phyloP scores from a whole-genome alignment of 768 basidiomycete genomes.

The Boletus barrowsii region DNA sequence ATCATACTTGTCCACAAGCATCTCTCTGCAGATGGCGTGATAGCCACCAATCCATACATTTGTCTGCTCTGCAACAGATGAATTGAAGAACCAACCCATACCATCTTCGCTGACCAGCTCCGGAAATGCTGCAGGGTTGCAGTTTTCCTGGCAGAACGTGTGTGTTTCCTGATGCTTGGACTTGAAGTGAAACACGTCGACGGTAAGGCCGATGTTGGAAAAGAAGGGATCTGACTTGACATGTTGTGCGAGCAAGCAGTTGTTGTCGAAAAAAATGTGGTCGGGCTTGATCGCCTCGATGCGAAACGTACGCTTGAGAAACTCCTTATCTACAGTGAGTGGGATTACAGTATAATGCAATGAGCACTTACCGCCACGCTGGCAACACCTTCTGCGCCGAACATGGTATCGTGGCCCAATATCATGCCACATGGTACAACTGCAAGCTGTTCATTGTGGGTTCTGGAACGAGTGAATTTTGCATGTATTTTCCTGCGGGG shows the following conservation, averaged over 20 bases:
- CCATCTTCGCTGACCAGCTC: slow-evolving; percentile 28
- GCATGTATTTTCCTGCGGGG: too few relatives aligned
- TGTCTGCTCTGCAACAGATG: slow-evolving; percentile 34
- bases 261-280: slow-evolving; percentile 9
- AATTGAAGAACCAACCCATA: slow-evolving; percentile 34
- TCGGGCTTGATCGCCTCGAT: too few relatives aligned
- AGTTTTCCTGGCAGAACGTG: slow-evolving; percentile 25
- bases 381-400: too few relatives aligned
- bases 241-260: slow-evolving; percentile 1
- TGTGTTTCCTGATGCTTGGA: slow-evolving; percentile 33
- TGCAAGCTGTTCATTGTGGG: too few relatives aligned
- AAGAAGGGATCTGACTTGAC: slow-evolving; percentile 5
- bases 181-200: slow-evolving; percentile 38
- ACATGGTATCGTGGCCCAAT: too few relatives aligned
- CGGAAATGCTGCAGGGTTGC: slow-evolving; percentile 26
- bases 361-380: too few relatives aligned
- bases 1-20: slow-evolving; percentile 28
- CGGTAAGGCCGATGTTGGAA: slow-evolving; percentile 22
- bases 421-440: too few relatives aligned
- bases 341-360: too few relatives aligned
- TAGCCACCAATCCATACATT: slow-evolving; percentile 40
- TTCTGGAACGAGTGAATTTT: too few relatives aligned
- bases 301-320: too few relatives aligned
- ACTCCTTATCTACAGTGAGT: too few relatives aligned
- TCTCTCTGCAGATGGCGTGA: slow-evolving; percentile 33